Percentiles rank a stretch among this genome's conserved stretches.
These are phyloP conservation scores for Priceomyces fermenticarens DNA, from an alignment of 805 yeast species.

Conservation along the genomic window DNA sequence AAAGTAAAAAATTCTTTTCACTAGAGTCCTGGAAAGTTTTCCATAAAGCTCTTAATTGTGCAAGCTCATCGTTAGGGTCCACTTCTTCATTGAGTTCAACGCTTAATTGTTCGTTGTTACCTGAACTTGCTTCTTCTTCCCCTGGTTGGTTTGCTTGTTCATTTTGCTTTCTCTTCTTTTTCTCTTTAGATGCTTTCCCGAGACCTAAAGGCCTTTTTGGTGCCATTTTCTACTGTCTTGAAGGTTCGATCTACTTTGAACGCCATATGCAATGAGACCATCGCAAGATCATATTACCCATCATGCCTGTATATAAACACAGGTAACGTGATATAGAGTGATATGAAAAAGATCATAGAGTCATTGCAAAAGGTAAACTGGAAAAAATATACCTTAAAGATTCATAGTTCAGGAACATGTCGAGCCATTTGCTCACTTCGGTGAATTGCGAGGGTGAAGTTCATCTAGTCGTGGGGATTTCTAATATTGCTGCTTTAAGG, in stretches of 20 bases:
- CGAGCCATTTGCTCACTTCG: constrained; percentile 32
- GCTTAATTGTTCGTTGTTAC: constrained; percentile 26
- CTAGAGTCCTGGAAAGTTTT: constrained; percentile 54
- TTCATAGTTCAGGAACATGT: constrained; percentile 6
- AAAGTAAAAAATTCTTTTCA: constrained; percentile 58
- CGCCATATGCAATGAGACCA: too few relatives aligned
- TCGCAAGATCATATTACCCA: too few relatives aligned
- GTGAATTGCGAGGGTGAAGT: constrained; percentile 46
- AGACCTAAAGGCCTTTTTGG: constrained; percentile 37
- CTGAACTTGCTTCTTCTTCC: constrained; percentile 11
- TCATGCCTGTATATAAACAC: not conserved
- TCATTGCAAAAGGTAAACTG: too few relatives aligned
- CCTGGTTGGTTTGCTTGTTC: constrained; percentile 5
- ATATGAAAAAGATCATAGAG: constrained; percentile 2
- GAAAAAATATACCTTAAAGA: not conserved
- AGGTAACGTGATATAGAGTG: constrained; percentile 9
- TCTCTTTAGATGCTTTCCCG: constrained; percentile 46
- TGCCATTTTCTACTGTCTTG: constrained; percentile 11
- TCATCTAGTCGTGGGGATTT: constrained; percentile 57
- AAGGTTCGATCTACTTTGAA: not conserved
- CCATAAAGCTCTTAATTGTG: constrained; percentile 74
- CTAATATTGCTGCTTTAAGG: constrained; percentile 46
- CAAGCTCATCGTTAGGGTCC: constrained; percentile 76
- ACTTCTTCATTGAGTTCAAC: constrained; percentile 69
- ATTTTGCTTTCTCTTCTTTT: constrained; percentile 36